Evolutionary conservation across 2,329 filamentous ascomycete genomes (phyloP).

Genomic region (Biscogniauxia sp.): DNA sequence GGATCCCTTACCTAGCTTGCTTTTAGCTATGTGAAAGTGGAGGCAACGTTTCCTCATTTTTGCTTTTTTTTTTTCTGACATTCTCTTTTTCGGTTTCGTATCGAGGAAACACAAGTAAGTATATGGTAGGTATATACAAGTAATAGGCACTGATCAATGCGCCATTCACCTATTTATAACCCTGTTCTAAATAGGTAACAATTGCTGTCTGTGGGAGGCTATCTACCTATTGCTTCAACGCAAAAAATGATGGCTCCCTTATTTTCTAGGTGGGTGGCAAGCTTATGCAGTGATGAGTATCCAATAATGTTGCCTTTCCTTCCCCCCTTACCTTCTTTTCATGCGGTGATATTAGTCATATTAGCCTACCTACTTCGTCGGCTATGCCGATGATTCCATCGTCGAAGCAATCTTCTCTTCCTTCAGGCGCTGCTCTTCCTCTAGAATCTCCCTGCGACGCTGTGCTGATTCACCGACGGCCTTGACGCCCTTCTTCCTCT

Average conservation of each 20-base stretch:
- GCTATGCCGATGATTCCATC: not conserved
- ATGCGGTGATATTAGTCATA: not conserved
- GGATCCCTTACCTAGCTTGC: too few species aligned
- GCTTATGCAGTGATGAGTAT: not conserved
- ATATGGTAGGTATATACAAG: not conserved
- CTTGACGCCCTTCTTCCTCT: constrained; percentile 87
- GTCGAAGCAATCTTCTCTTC: constrained; percentile 38
- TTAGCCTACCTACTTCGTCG: not conserved
- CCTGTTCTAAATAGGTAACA: not conserved
- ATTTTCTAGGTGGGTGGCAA: not conserved
- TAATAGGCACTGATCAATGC: too few species aligned
- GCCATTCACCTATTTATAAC: not conserved
- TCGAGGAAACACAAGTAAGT: not conserved
- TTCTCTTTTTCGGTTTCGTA: too few species aligned
- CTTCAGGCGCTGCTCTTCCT: constrained; percentile 54
- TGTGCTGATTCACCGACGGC: constrained; percentile 69
- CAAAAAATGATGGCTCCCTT: not conserved
- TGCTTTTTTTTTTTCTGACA: too few species aligned
- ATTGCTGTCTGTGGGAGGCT: not conserved
- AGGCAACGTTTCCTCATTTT: too few species aligned
- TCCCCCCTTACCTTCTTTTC: not conserved
- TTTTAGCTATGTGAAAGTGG: too few species aligned
- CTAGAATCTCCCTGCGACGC: constrained; percentile 59
- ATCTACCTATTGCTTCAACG: not conserved
- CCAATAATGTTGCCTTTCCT: not conserved